These are phyloP conservation scores for Aspergillus floridensis DNA, from an alignment of 2,329 filamentous ascomycete species.

Conservation along the genomic window DNA sequence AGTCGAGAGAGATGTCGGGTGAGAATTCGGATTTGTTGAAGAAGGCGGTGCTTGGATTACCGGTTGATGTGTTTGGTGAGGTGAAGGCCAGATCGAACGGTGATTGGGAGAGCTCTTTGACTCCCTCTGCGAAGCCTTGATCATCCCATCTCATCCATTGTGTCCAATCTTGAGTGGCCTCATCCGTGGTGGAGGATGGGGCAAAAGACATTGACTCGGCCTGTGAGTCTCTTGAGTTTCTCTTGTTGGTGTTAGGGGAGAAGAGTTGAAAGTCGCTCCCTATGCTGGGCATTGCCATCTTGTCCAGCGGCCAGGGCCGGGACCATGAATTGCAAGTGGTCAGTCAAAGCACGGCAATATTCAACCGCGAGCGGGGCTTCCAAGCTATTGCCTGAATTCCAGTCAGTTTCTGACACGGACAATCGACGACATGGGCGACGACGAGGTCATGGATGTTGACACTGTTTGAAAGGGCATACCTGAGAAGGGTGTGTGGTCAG, in stretches of 20 bases:
- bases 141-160: conserved; percentile 49
- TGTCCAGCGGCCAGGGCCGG: conserved; percentile 16
- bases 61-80: conserved; percentile 26
- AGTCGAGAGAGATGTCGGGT: conserved; percentile 31
- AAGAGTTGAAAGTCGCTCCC: conserved; percentile 37
- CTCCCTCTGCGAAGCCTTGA: conserved; percentile 29
- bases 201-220: conserved; percentile 19
- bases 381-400: neutral
- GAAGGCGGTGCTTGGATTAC: conserved; percentile 20
- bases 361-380: neutral
- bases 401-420: neutral
- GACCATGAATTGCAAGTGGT: conserved; percentile 16
- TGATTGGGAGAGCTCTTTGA: conserved; percentile 26
- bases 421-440: neutral
- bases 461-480: conserved; percentile 7
- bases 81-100: conserved; percentile 25
- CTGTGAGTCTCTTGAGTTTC: conserved; percentile 20
- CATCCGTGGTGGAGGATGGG: conserved; percentile 24
- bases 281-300: conserved; percentile 26
- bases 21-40: conserved; percentile 27
- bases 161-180: conserved; percentile 41
- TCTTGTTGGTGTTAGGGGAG: conserved; percentile 23
- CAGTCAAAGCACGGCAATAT: neutral
- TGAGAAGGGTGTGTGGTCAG: neutral
- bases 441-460: neutral